Percentiles rank a stretch among this genome's conserved stretches.
Conservation (phyloP, 2,329 filamentous ascomycete species). For the Biscogniauxia mediterranea region DNA sequence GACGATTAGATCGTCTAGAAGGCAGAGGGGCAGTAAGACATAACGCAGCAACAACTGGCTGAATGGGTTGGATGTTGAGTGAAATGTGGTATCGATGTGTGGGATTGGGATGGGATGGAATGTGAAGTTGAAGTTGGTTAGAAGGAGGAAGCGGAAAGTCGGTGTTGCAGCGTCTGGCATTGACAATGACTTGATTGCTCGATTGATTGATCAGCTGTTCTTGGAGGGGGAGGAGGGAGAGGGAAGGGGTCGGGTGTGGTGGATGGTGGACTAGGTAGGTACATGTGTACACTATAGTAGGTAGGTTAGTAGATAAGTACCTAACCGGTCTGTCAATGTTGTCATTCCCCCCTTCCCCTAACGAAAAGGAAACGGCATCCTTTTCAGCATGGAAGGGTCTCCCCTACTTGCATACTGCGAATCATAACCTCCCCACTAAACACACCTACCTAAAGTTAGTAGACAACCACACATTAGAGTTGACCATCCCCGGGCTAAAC, state of each 20-base stretch:
- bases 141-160: neutral
- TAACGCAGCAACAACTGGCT: constrained; percentile 14
- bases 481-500: constrained; percentile 19
- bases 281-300: no score
- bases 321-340: no score
- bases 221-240: neutral
- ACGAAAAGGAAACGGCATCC: neutral
- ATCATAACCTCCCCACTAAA: neutral
- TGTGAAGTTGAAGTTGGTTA: constrained; percentile 5
- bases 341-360: neutral
- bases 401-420: neutral
- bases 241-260: neutral
- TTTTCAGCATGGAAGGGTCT: neutral
- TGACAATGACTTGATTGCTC: constrained; percentile 2
- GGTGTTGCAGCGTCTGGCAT: constrained; percentile 17
- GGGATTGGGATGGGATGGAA: neutral
- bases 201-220: constrained; percentile 6
- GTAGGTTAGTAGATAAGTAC: no score
- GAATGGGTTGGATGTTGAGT: constrained; percentile 7
- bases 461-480: constrained; percentile 8
- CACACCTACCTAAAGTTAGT: no score
- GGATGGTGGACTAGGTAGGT: neutral
- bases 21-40: constrained; percentile 24
- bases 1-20: constrained; percentile 29
- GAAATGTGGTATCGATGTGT: neutral